Evolutionary conservation across 2,329 filamentous ascomycete species (phyloP).

Genomic region (Exophiala calicioides): DNA sequence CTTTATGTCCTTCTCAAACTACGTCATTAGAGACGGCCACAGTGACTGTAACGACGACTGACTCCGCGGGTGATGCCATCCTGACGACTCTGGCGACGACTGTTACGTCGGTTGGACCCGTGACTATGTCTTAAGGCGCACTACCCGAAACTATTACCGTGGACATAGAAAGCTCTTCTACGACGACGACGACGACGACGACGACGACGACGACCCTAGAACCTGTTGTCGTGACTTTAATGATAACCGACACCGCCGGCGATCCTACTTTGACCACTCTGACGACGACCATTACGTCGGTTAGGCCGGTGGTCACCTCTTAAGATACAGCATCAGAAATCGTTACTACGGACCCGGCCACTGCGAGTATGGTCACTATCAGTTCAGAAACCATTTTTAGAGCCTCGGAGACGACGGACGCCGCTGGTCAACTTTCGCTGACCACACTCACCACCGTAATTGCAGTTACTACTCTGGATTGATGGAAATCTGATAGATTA

Average conservation of each 20-base stretch:
- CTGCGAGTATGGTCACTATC: constrained; percentile 1
- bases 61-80: not conserved
- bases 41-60: not conserved
- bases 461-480: not conserved
- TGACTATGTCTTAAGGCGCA: not conserved
- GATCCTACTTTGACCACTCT: not conserved
- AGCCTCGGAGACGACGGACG: constrained; percentile 1
- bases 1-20: constrained; percentile 1
- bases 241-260: constrained; percentile 1
- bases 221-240: not conserved
- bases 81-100: constrained; percentile 1
- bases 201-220: too few species aligned
- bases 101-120: not conserved
- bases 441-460: constrained; percentile 1
- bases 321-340: constrained; percentile 1
- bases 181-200: too few species aligned
- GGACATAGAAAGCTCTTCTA: too few species aligned
- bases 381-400: not conserved
- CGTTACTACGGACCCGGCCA: constrained; percentile 1
- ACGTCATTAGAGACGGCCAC: not conserved
- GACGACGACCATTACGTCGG: constrained; percentile 1
- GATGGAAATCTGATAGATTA: constrained; percentile 1
- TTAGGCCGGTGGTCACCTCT: constrained; percentile 1
- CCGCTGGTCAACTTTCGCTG: constrained; percentile 1
- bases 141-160: not conserved